Evolutionary conservation across 2,329 filamentous ascomycete species (phyloP), one percentile per base, ranked within the genome.

Genomic region (Helminthosporium solani): DNA sequence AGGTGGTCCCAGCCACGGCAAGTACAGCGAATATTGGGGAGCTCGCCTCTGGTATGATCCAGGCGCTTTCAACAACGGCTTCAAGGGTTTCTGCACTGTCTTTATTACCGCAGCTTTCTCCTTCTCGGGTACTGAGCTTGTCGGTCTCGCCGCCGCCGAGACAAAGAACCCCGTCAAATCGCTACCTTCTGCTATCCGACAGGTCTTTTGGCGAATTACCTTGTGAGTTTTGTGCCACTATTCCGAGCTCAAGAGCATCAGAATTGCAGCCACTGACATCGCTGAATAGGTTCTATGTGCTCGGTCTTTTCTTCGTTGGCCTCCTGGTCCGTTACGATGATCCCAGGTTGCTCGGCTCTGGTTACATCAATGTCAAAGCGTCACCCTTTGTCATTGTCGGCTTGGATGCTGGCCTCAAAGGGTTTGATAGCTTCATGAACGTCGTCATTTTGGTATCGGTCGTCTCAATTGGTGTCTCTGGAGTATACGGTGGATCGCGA

Each of bases 21-120:
- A 72, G 12, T 71, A 81, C 11, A 35, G 41, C 39, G 61, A 66
- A 42, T 83, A 85, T 61, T 78, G 85, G 35, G 83, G 84, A 14
- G 81, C 77, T 16, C 74, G 75, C 33, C 84, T 80, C 70, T 85
- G 82, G 82, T 70, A 77, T 50, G 69, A 80, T 27, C 79, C 79
- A 4, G 65, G 66, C 15, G 79, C 80, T 9, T 90, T 92, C 67
- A 77, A 90, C 70, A 84, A 90, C 61, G 87, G 87, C 47, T 90
- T 91, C 76, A 90, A 90, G 60, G 88, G 88, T 16, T 76, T 91
- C 23, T 90, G 86, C 67, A 85, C 80, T 53, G 85, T 88, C 46
- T 87, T 90, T 57, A 86, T 90, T 43, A 88, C 83, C 1, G 86
- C 87, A 2, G 86, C 87, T 8, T 90, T 90, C 60, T 58, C 87